phyloP scores from a whole-genome alignment of 108 stramenopile genomes.

The Nitzschia sp. region DNA sequence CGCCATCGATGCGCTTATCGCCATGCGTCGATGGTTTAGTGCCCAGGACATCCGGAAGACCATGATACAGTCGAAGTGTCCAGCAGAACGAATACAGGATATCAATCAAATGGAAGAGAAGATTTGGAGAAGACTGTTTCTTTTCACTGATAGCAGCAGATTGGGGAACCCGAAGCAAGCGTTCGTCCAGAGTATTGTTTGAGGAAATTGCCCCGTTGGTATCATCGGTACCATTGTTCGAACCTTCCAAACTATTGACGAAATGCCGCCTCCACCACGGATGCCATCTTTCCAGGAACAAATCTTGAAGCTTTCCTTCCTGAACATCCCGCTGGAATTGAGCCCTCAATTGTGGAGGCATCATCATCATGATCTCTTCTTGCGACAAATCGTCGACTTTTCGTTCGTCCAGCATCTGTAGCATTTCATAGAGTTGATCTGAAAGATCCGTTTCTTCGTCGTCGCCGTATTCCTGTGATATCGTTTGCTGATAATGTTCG shows the following conservation, averaged over 20 bases:
- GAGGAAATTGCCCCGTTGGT: not conserved
- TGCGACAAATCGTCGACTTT: not conserved
- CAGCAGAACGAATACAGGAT: slow-evolving; percentile 31
- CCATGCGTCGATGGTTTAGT: not conserved
- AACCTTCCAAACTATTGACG: not conserved
- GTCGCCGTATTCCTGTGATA: not conserved
- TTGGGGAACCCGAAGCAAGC: slow-evolving; percentile 21
- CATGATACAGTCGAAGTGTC: slow-evolving; percentile 51
- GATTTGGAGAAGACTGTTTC: slow-evolving; percentile 4
- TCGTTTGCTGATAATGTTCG: slow-evolving; percentile 21
- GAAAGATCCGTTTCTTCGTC: not conserved
- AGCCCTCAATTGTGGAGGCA: slow-evolving; percentile 22
- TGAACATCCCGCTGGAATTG: slow-evolving; percentile 36
- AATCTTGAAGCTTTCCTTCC: slow-evolving; percentile 26
- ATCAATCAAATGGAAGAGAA: slow-evolving; percentile 45
- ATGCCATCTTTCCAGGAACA: slow-evolving; percentile 42
- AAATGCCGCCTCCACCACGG: slow-evolving; percentile 59
- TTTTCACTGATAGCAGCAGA: slow-evolving; percentile 4
- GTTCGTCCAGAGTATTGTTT: slow-evolving; percentile 30
- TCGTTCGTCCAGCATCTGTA: slow-evolving; percentile 23
- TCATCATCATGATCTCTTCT: slow-evolving; percentile 12
- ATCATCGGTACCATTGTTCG: not conserved
- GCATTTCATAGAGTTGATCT: slow-evolving; percentile 32
- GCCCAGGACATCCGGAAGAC: slow-evolving; percentile 29
- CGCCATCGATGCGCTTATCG: not conserved